These are phyloP conservation scores for Ustilago bromivora DNA, from an alignment of 1,284 basidiomycete genomes.

Conservation along the genomic window DNA sequence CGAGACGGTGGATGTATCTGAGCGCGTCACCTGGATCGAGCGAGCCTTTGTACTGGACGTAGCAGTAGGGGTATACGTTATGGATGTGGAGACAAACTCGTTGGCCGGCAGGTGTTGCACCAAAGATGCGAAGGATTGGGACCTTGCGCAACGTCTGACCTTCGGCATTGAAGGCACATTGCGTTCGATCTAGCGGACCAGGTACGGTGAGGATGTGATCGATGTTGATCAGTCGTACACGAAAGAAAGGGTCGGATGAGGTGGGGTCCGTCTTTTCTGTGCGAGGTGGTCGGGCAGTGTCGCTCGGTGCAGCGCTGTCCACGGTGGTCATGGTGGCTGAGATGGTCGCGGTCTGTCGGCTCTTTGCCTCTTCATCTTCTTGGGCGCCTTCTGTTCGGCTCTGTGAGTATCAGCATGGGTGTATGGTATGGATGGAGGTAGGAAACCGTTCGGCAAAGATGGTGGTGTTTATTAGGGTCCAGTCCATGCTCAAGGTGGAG, in stretches of 20 bases:
- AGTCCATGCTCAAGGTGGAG: slow-evolving; percentile 5
- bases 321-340: slow-evolving; percentile 9
- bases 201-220: slow-evolving; percentile 58
- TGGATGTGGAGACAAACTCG: slow-evolving; percentile 90
- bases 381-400: neutral
- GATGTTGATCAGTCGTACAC: slow-evolving; percentile 62
- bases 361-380: neutral
- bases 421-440: neutral
- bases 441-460: neutral
- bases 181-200: slow-evolving; percentile 49
- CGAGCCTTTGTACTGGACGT: slow-evolving; percentile 71
- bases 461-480: slow-evolving; percentile 2
- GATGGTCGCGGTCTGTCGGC: neutral
- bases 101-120: slow-evolving; percentile 80
- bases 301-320: slow-evolving; percentile 6
- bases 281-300: slow-evolving; percentile 11
- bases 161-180: slow-evolving; percentile 73
- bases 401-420: neutral
- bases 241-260: slow-evolving; percentile 55
- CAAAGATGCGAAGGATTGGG: slow-evolving; percentile 88
- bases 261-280: slow-evolving; percentile 25
- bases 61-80: slow-evolving; percentile 75
- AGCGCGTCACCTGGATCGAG: slow-evolving; percentile 74
- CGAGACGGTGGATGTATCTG: slow-evolving; percentile 77
- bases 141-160: slow-evolving; percentile 73